These are phyloP conservation scores for Cladochytrium replicatum DNA, from an alignment of 192 early-diverging fungal genomes.

Conservation along the genomic window DNA sequence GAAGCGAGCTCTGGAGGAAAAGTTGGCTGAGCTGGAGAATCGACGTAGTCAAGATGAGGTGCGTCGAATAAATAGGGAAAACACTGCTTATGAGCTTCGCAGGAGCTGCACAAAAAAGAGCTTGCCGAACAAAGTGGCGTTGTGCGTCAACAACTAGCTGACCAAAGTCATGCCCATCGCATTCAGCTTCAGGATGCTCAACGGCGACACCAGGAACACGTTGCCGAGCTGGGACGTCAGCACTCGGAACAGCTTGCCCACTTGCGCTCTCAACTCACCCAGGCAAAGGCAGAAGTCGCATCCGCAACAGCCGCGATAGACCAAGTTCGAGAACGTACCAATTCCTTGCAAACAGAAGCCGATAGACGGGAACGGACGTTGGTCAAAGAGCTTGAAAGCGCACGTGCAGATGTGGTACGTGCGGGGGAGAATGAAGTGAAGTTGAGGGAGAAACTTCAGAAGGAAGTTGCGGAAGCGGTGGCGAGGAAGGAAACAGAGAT, in stretches of 20 bases:
- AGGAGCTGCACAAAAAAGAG: slow-evolving; percentile 22
- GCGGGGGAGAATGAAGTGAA: slow-evolving; percentile 7
- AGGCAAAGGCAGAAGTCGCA: slow-evolving; percentile 6
- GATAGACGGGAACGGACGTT: slow-evolving; percentile 5
- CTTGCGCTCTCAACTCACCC: too few species aligned
- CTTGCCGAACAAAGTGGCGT: slow-evolving; percentile 13
- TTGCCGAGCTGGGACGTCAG: too few species aligned
- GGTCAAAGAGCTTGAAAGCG: too few species aligned
- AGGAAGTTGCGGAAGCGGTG: slow-evolving; percentile 9
- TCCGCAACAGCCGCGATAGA: not conserved
- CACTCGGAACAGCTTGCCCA: too few species aligned
- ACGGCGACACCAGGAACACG: too few species aligned
- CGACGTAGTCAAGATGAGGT: slow-evolving; percentile 16
- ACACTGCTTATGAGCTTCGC: not conserved
- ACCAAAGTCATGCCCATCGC: not conserved
- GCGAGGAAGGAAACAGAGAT: slow-evolving; percentile 5
- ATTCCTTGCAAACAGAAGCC: slow-evolving; percentile 7
- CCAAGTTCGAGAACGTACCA: not conserved
- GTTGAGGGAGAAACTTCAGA: slow-evolving; percentile 11
- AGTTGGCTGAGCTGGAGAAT: slow-evolving; percentile 14
- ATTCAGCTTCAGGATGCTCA: too few species aligned
- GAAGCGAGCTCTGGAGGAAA: slow-evolving; percentile 18
- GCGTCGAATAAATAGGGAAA: not conserved
- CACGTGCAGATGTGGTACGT: too few species aligned
- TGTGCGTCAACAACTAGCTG: slow-evolving; percentile 22